These are phyloP conservation scores for Venturia nashicola DNA, from an alignment of 2,329 filamentous ascomycete genomes.

Conservation along the genomic window DNA sequence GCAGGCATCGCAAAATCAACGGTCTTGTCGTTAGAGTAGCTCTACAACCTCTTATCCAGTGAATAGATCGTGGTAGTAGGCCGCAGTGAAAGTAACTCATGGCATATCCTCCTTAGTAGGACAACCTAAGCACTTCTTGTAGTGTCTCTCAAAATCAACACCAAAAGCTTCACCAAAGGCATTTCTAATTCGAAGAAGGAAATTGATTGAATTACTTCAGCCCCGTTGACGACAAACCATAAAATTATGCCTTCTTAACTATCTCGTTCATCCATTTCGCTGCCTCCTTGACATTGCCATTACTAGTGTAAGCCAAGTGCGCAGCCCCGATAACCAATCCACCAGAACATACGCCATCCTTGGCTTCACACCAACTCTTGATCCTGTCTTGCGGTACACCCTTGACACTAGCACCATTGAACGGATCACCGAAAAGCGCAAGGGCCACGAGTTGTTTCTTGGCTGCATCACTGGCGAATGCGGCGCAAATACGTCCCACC, in stretches of 20 bases:
- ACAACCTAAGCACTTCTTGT: too few relatives aligned
- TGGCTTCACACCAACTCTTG: neutral
- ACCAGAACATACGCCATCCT: conserved; percentile 6
- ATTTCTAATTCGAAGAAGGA: too few relatives aligned
- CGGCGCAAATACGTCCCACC: conserved; percentile 1
- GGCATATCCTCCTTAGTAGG: too few relatives aligned
- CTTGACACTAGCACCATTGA: conserved; percentile 5
- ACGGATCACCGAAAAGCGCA: conserved; percentile 5
- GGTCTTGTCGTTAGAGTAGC: too few relatives aligned
- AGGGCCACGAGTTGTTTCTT: neutral
- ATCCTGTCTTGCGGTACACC: neutral
- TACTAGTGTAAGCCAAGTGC: conserved; percentile 1
- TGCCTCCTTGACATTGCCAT: neutral
- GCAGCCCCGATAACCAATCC: neutral
- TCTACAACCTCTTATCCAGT: too few relatives aligned
- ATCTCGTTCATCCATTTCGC: conserved; percentile 2
- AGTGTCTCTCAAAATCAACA: too few relatives aligned
- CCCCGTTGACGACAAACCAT: too few relatives aligned
- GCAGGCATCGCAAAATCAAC: too few relatives aligned
- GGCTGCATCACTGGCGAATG: neutral
- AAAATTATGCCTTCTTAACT: neutral
- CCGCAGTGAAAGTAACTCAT: too few relatives aligned
- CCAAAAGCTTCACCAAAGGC: too few relatives aligned
- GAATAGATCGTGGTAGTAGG: too few relatives aligned
- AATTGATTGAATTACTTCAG: too few relatives aligned